phyloP scores from a whole-genome alignment of 768 basidiomycete species.

The Cyclocybe cylindracea region DNA sequence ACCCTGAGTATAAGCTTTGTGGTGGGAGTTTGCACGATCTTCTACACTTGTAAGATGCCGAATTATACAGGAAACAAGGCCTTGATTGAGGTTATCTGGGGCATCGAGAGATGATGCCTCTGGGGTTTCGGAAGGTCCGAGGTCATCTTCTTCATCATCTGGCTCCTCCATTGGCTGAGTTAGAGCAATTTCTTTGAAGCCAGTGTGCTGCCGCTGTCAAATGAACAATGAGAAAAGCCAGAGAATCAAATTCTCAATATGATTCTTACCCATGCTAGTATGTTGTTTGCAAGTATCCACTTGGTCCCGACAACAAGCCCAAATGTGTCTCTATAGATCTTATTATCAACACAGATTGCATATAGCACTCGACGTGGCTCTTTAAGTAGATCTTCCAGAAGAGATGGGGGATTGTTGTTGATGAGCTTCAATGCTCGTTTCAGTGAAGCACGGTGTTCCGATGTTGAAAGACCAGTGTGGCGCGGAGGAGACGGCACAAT shows the following conservation, averaged over 20 bases:
- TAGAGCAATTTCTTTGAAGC: too few relatives aligned
- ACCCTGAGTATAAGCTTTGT: constrained; percentile 12
- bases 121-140: too few relatives aligned
- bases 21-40: not conserved
- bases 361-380: constrained; percentile 19
- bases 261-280: constrained; percentile 21
- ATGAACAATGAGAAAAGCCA: too few relatives aligned
- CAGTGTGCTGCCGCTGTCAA: too few relatives aligned
- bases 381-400: constrained; percentile 12
- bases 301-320: constrained; percentile 20
- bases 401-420: not conserved
- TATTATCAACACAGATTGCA: too few relatives aligned
- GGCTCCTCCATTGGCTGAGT: too few relatives aligned
- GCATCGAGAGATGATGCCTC: too few relatives aligned
- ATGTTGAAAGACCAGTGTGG: not conserved
- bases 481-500: not conserved
- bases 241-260: not conserved
- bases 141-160: too few relatives aligned
- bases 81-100: not conserved
- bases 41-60: constrained; percentile 1
- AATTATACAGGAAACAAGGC: not conserved
- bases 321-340: constrained; percentile 10
- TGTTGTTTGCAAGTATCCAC: constrained; percentile 21
- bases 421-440: constrained; percentile 11
- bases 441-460: not conserved